These are phyloP conservation scores for Epichloe sylvatica DNA, from an alignment of 2,329 filamentous ascomycete species.

Conservation along the genomic window DNA sequence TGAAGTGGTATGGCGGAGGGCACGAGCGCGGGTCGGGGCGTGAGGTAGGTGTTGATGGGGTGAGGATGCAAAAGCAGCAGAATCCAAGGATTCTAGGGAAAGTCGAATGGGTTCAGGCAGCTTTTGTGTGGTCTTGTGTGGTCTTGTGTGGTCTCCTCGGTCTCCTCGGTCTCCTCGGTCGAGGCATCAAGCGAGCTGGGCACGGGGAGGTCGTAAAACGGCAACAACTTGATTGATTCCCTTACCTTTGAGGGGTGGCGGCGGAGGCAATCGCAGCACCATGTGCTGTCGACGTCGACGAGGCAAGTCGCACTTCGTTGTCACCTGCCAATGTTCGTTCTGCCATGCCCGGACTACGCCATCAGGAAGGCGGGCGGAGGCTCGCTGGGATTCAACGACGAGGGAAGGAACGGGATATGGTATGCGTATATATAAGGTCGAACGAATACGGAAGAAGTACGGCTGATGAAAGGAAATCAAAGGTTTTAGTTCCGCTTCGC, in stretches of 20 bases:
- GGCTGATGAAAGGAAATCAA: not conserved
- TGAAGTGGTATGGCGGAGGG: too few relatives aligned
- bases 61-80: not conserved
- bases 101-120: not conserved
- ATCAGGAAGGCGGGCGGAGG: slow-evolving; percentile 36
- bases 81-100: not conserved
- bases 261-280: slow-evolving; percentile 13
- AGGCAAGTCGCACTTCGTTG: slow-evolving; percentile 41
- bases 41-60: too few relatives aligned
- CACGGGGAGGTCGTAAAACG: not conserved
- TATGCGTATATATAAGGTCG: not conserved
- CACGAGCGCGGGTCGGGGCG: too few relatives aligned
- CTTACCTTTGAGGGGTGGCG: slow-evolving; percentile 15
- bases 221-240: not conserved
- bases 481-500: not conserved
- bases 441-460: not conserved
- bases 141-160: not conserved
- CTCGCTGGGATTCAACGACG: slow-evolving; percentile 9
- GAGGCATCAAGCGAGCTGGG: not conserved
- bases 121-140: not conserved
- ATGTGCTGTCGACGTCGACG: slow-evolving; percentile 22
- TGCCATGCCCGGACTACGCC: slow-evolving; percentile 53
- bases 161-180: not conserved
- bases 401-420: slow-evolving; percentile 2
- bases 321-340: slow-evolving; percentile 45